Evolutionary conservation across 176 grass and related monocot species (phyloP).

Genomic region (Secale cereale): DNA sequence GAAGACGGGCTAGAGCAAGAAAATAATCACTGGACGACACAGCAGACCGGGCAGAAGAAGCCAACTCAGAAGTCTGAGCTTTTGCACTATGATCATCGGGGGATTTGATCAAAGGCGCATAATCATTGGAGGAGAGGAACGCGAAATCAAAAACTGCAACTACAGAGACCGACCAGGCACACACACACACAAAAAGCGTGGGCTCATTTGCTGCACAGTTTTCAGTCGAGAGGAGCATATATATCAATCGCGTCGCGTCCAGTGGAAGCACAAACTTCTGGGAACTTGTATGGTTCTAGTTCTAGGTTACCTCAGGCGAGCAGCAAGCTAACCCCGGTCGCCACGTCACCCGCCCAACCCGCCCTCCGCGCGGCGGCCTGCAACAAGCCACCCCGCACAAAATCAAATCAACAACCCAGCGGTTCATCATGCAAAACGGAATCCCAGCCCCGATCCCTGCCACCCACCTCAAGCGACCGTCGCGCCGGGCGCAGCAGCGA

Average conservation of each 20-base stretch:
- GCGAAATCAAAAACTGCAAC: constrained; percentile 5
- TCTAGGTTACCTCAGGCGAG: constrained; percentile 17
- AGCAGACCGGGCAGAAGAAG: neutral
- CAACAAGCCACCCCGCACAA: neutral
- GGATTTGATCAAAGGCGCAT: too few relatives aligned
- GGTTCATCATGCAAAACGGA: neutral
- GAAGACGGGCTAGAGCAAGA: neutral
- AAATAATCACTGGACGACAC: neutral
- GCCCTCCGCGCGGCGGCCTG: constrained; percentile 29
- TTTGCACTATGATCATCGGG: neutral
- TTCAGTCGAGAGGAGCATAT: neutral
- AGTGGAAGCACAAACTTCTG: neutral
- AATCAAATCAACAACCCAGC: constrained; percentile 3
- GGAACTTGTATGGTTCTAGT: neutral
- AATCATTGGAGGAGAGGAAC: neutral
- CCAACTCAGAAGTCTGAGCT: neutral
- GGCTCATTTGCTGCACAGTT: neutral
- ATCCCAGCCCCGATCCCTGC: neutral
- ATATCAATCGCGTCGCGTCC: neutral
- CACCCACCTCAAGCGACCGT: constrained; percentile 53
- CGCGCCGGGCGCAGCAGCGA: constrained; percentile 27
- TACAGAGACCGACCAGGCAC: neutral
- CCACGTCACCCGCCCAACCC: constrained; percentile 18
- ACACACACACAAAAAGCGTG: neutral
- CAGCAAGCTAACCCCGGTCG: neutral